These are phyloP conservation scores for Cladosporium phlei DNA, from an alignment of 2,329 filamentous ascomycete genomes.

Conservation along the genomic window DNA sequence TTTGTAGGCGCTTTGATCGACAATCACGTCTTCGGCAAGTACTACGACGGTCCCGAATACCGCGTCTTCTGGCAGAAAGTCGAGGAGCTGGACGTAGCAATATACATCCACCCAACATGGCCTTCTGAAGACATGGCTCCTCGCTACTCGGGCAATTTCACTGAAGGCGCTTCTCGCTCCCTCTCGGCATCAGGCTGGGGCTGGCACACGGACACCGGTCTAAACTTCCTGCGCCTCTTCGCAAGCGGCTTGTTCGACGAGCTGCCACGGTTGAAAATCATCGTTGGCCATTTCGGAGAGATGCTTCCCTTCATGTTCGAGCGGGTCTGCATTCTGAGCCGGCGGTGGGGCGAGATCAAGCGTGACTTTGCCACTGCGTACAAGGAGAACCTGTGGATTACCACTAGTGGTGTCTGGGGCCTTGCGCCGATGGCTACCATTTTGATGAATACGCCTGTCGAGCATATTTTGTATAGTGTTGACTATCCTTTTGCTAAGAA, in stretches of 20 bases:
- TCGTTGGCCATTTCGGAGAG: slow-evolving; percentile 55
- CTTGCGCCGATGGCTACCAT: slow-evolving; percentile 46
- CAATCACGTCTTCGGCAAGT: slow-evolving; percentile 32
- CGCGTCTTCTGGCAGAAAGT: slow-evolving; percentile 32
- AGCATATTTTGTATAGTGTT: slow-evolving; percentile 54
- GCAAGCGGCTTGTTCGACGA: slow-evolving; percentile 52
- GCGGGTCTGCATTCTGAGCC: slow-evolving; percentile 34
- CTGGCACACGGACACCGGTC: slow-evolving; percentile 49
- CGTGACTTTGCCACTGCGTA: slow-evolving; percentile 38
- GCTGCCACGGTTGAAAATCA: slow-evolving; percentile 50
- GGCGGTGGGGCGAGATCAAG: slow-evolving; percentile 32
- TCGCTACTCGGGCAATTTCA: slow-evolving; percentile 33
- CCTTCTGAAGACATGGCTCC: slow-evolving; percentile 36
- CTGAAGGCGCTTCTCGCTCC: slow-evolving; percentile 24
- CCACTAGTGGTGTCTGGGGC: slow-evolving; percentile 54
- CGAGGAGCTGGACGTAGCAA: slow-evolving; percentile 44
- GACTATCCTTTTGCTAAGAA: slow-evolving; percentile 56
- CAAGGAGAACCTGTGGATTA: slow-evolving; percentile 55
- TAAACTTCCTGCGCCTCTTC: slow-evolving; percentile 49
- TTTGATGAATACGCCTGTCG: slow-evolving; percentile 35
- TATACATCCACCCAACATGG: slow-evolving; percentile 50
- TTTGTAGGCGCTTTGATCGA: slow-evolving; percentile 36
- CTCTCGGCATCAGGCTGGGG: slow-evolving; percentile 44
- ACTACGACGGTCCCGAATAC: slow-evolving; percentile 32
- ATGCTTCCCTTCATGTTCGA: slow-evolving; percentile 55